Conservation (phyloP, 73 alveolate genomes). For the Chromera velia region DNA sequence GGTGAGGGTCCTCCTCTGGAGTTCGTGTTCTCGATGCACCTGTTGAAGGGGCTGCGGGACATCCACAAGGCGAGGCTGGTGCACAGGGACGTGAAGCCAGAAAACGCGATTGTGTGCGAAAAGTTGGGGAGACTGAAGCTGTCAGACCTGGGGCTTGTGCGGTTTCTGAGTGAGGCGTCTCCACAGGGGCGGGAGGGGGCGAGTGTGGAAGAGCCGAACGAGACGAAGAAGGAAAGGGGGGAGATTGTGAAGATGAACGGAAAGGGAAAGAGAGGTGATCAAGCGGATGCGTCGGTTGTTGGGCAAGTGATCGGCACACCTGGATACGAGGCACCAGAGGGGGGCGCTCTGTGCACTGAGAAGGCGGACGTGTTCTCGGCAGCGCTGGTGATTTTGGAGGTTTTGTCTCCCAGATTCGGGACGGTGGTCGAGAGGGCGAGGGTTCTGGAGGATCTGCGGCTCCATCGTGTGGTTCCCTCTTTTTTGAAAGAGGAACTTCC, state of each 20-base stretch:
- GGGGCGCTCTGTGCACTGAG: background rate
- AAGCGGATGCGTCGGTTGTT: background rate
- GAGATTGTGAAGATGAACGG: no score
- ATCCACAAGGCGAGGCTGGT: background rate
- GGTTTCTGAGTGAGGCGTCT: background rate
- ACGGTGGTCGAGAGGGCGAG: background rate
- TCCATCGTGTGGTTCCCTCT: background rate
- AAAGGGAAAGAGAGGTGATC: no score
- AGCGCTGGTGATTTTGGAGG: background rate
- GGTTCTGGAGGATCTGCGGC: background rate
- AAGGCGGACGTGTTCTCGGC: background rate
- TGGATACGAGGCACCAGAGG: background rate
- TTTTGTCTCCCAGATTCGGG: background rate
- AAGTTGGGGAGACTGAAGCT: background rate
- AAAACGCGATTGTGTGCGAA: background rate
- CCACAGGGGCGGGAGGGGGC: no score
- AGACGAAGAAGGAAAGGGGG: no score
- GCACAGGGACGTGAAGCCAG: background rate
- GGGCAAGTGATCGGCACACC: background rate
- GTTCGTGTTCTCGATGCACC: background rate
- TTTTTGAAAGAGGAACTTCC: background rate
- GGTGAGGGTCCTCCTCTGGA: no score
- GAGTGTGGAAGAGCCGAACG: no score
- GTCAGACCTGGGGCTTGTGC: background rate
- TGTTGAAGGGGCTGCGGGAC: background rate